A percentile compares a stretch with the other conserved stretches of the same genome.
Evolutionary conservation across 2,329 filamentous ascomycete species (phyloP).

Genomic region (Monilinia polystroma): DNA sequence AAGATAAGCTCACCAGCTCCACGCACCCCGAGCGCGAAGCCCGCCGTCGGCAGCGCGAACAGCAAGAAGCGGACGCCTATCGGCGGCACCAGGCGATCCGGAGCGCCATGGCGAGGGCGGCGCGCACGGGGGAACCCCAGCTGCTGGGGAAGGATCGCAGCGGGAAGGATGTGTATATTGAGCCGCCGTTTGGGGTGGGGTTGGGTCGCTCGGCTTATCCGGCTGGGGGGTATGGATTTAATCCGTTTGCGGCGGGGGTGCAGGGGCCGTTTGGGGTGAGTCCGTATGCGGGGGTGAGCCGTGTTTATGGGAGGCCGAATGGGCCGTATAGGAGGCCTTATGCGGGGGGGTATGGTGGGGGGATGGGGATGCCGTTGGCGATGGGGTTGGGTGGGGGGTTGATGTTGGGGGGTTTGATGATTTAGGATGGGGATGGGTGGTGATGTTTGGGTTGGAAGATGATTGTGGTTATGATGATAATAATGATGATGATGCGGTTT

Average conservation of each 20-base stretch:
- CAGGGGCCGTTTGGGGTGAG: slow-evolving; percentile 11
- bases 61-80: slow-evolving; percentile 50
- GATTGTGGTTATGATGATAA: no score
- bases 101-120: slow-evolving; percentile 50
- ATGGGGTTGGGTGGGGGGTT: slow-evolving; percentile 48
- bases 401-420: slow-evolving; percentile 47
- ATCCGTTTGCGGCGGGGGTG: slow-evolving; percentile 46
- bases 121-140: slow-evolving; percentile 56
- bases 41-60: slow-evolving; percentile 47
- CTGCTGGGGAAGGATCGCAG: slow-evolving; percentile 53
- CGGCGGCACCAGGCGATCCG: slow-evolving; percentile 51
- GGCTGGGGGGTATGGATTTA: slow-evolving; percentile 44
- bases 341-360: slow-evolving; percentile 47
- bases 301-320: slow-evolving; percentile 49
- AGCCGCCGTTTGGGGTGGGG: slow-evolving; percentile 48
- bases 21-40: slow-evolving; percentile 55
- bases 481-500: neutral
- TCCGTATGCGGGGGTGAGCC: slow-evolving; percentile 46
- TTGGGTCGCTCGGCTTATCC: slow-evolving; percentile 28
- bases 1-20: slow-evolving; percentile 57
- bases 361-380: slow-evolving; percentile 47
- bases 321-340: slow-evolving; percentile 48
- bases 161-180: slow-evolving; percentile 57
- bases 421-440: slow-evolving; percentile 19
- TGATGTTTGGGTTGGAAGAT: neutral